Evolutionary conservation across 2,329 filamentous ascomycete genomes (phyloP), one percentile per base, ranked within the genome.

Genomic region (Sporothrix variecibatus): DNA sequence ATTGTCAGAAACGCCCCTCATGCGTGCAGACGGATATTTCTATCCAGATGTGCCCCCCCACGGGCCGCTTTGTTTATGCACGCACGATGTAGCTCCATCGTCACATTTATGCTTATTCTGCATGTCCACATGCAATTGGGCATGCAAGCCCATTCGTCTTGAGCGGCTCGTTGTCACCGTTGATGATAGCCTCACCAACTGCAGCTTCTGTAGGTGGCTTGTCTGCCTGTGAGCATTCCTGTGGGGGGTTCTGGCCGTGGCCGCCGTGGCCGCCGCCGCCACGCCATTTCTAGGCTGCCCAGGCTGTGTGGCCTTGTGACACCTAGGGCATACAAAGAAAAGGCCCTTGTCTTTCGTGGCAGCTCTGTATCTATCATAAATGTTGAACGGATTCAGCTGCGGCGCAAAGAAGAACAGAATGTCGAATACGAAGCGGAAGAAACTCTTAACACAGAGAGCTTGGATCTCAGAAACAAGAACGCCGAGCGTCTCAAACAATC

Each of bases 381-480:
- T 62, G 4, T 23, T 26, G 65, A 65, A 75, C 23, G 74, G 72
- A 28, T 73, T 74, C 26, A 71, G 28, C 28, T 65, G 56, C 17
- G 74, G 71, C 38, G 72, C 34, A 12, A 67, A 75, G 28, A 53
- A 62, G 40, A 73, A 76, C 11, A 75, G 2, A 4, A 72, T 11
- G 34, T 23, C 3, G 9, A 73, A 62, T 0, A 69, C 2, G 28
- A 38, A 51, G 7, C 67, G 74, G 43, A 72, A 28, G 17, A 67
- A 9, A 8, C 40, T 38, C 23, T 69, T n/a, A 2, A 64, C 40
- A 26, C 74, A 75, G 51, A 76, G 71, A 12, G 40, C 31, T 20
- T 49, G 62, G 46, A 76, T 46, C 40, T 75, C 72, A 2, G 26
- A 60, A 20, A 75, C 26, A n/a, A 76, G 70, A 3, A 58, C 6